Evolutionary conservation across 2,329 filamentous ascomycete species (phyloP).

Genomic region (Cyanodermella asteris): DNA sequence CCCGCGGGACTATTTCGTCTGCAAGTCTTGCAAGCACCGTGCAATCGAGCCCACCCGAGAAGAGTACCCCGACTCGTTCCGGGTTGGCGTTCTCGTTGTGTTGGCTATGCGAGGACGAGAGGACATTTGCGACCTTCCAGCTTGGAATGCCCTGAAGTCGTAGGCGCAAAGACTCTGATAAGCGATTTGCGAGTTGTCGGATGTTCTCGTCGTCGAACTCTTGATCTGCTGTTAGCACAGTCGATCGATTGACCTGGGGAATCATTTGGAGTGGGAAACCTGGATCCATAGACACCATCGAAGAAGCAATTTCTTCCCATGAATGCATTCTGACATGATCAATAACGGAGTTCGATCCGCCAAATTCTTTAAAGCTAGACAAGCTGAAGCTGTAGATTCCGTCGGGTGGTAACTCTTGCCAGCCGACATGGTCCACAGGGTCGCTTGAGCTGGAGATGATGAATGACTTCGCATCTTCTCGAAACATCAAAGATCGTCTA

Average conservation of each 20-base stretch:
- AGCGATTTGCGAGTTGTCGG: constrained; percentile 30
- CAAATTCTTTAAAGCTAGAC: too few relatives aligned
- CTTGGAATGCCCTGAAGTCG: constrained; percentile 45
- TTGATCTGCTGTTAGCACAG: too few relatives aligned
- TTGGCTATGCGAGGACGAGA: too few relatives aligned
- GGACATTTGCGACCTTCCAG: too few relatives aligned
- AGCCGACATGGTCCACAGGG: constrained; percentile 25
- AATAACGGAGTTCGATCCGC: too few relatives aligned
- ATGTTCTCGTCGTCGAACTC: too few relatives aligned
- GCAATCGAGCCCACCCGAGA: constrained; percentile 88
- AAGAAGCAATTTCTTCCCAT: too few relatives aligned
- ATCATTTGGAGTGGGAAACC: too few relatives aligned
- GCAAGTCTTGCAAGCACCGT: constrained; percentile 62
- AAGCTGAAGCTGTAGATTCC: constrained; percentile 54
- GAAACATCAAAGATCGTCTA: constrained; percentile 46
- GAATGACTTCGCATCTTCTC: constrained; percentile 29
- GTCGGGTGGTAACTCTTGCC: constrained; percentile 67
- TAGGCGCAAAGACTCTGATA: constrained; percentile 39
- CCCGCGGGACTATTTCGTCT: constrained; percentile 49
- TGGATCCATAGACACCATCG: too few relatives aligned
- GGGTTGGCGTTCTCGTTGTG: constrained; percentile 11
- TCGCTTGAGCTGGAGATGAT: constrained; percentile 52
- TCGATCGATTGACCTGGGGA: too few relatives aligned
- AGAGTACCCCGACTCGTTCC: constrained; percentile 49
- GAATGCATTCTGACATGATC: too few relatives aligned